Evolutionary conservation across 2,329 filamentous ascomycete genomes (phyloP), one percentile per base, ranked within the genome.

Genomic region (Mariannaea sp.): DNA sequence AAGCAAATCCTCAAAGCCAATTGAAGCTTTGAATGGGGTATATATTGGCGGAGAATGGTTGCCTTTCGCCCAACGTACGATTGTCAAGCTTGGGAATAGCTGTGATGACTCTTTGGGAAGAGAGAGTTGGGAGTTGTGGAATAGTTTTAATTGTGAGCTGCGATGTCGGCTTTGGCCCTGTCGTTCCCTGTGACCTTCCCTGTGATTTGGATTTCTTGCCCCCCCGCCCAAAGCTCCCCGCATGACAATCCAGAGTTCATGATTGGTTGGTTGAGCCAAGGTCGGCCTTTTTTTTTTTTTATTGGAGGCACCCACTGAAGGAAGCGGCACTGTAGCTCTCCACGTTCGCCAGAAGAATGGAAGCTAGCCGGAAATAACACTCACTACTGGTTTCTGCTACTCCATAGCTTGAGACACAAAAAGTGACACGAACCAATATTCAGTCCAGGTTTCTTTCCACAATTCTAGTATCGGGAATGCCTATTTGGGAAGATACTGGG

Each of bases 171-270:
- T 61, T 39, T 39, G 14, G 14, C 36, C 22, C 29, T 24, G 17
- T 20, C 27, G 46, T 65, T 55, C 66, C 68, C 67, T 71, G 68
- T 72, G 66, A 66, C 69, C 63, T 68, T 68, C 68, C 68, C 68
- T 71, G 68, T 70, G 66, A 70, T 67, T 53, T 55, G 40, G 56
- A 30, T 51, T 29, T 36, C 35, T n/a, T n/a, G 33, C 38, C 55
- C 44, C 56, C 56, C 56, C 51, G 56, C 57, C 43, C 30, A 43
- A 55, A 51, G 50, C 58, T 65, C 64, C 64, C 65, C 65, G 65
- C 65, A 67, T 67, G 63, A 67, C 63, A 67, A 67, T 57, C 55
- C 35, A 27, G 39, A 29, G 32, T 44, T 4, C 19, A 1, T 61
- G 24, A 65, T 67, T 67, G 53, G 43, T 12, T 26, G 6, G 4